Conservation (phyloP, 768 basidiomycete species). For the Pulveroboletus frians region DNA sequence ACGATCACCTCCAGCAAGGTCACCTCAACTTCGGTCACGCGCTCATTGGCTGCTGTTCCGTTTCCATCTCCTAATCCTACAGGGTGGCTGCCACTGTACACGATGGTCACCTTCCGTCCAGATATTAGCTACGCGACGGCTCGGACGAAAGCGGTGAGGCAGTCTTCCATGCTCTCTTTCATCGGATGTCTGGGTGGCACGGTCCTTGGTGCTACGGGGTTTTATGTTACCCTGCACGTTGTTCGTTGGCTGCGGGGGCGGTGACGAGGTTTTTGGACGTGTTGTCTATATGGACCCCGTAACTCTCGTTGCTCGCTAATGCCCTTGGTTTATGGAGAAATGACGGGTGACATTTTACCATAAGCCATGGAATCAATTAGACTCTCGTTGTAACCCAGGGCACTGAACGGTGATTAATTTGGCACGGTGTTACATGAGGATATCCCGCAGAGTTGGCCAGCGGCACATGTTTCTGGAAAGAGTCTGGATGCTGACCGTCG, state of each 20-base stretch:
- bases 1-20: constrained; percentile 49
- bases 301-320: constrained; percentile 25
- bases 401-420: constrained; percentile 34
- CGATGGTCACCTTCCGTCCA: constrained; percentile 96
- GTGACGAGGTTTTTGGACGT: constrained; percentile 13
- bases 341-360: constrained; percentile 12
- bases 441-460: constrained; percentile 24
- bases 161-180: constrained; percentile 56
- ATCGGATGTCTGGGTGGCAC: constrained; percentile 46
- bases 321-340: constrained; percentile 24
- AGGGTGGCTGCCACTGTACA: constrained; percentile 93
- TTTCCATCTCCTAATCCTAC: constrained; percentile 55
- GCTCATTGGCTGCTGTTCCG: constrained; percentile 43
- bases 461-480: constrained; percentile 23
- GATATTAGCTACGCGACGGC: constrained; percentile 90
- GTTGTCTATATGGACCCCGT: constrained; percentile 31
- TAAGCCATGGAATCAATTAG: constrained; percentile 19
- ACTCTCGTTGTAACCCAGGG: constrained; percentile 17
- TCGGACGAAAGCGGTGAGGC: constrained; percentile 60
- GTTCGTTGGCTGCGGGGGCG: constrained; percentile 20
- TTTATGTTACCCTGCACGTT: constrained; percentile 29
- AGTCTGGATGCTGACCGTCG: constrained; percentile 13
- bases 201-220: constrained; percentile 38
- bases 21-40: constrained; percentile 43
- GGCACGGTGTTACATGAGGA: constrained; percentile 29